A percentile compares a stretch with the other conserved stretches of the same genome.
Conservation (phyloP, 1,284 basidiomycete species). For the Irpex sp. region DNA sequence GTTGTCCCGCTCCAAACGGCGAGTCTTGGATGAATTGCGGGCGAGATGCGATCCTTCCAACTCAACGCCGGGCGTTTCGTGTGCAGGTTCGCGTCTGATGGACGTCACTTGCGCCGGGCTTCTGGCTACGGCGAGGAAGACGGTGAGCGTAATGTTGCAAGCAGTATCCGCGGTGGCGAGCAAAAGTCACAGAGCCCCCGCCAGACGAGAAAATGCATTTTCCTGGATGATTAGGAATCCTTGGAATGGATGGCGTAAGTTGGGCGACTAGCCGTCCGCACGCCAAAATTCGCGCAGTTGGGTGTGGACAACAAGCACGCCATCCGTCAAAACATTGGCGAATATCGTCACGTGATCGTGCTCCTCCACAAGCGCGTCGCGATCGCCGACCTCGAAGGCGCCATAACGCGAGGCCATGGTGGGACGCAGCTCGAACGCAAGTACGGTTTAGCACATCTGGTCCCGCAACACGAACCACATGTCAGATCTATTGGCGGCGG, state of each 20-base stretch:
- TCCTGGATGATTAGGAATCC: neutral
- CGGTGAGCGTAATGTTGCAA: neutral
- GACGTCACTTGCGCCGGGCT: neutral
- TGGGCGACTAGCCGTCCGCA: slow-evolving; percentile 3
- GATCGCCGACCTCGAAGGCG: neutral
- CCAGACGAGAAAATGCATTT: neutral
- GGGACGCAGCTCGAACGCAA: neutral
- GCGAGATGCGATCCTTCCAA: neutral
- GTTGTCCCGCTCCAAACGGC: neutral
- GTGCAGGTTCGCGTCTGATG: neutral
- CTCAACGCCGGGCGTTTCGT: neutral
- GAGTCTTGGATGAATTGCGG: neutral
- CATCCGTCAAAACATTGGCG: slow-evolving; percentile 12
- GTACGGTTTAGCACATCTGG: neutral
- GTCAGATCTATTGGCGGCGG: neutral
- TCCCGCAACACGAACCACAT: neutral
- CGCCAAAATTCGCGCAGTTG: neutral
- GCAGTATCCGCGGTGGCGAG: neutral
- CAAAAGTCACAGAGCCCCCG: neutral
- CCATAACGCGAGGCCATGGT: slow-evolving; percentile 1
- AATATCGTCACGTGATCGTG: slow-evolving; percentile 14
- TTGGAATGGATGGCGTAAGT: slow-evolving; percentile 10
- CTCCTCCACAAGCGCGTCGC: neutral
- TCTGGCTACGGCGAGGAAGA: neutral
- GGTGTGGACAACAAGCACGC: slow-evolving; percentile 12